Evolutionary conservation across 176 grass and related monocot species (phyloP).

Genomic region (Bonia amplexicaulis): DNA sequence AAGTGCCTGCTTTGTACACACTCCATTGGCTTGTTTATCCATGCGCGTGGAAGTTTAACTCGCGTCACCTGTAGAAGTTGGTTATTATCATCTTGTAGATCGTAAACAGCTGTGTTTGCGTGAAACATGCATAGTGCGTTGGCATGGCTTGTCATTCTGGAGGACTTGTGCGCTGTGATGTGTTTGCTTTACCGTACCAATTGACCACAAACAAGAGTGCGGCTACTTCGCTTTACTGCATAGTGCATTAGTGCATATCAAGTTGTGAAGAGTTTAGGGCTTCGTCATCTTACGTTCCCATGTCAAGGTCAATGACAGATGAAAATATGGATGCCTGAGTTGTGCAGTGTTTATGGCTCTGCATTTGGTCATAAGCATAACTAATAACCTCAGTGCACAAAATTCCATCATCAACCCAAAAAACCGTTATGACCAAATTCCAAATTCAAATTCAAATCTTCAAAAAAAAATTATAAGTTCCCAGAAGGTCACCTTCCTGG

Average conservation of each 20-base stretch:
- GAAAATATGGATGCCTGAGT: no score
- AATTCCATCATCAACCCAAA: no score
- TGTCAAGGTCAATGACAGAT: no score
- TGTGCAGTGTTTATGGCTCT: no score
- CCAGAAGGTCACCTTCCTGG: no score
- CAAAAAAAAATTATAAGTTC: no score
- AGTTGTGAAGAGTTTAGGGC: not conserved
- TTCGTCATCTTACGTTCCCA: no score
- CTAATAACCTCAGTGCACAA: no score
- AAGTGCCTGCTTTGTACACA: slow-evolving; percentile 1
- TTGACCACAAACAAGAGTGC: not conserved
- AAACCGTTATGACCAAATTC: no score
- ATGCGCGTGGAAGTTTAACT: not conserved
- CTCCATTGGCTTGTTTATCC: not conserved
- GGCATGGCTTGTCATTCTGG: not conserved
- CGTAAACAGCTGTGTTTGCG: not conserved
- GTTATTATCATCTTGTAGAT: not conserved
- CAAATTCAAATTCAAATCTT: no score
- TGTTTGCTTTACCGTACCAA: not conserved
- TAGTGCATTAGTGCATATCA: not conserved
- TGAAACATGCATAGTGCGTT: not conserved
- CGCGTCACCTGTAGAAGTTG: not conserved
- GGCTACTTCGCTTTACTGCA: not conserved
- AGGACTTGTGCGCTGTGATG: not conserved
- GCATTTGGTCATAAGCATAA: no score